phyloP scores from a whole-genome alignment of 306 rosid genomes.

The Psophocarpus tetragonolobus region DNA sequence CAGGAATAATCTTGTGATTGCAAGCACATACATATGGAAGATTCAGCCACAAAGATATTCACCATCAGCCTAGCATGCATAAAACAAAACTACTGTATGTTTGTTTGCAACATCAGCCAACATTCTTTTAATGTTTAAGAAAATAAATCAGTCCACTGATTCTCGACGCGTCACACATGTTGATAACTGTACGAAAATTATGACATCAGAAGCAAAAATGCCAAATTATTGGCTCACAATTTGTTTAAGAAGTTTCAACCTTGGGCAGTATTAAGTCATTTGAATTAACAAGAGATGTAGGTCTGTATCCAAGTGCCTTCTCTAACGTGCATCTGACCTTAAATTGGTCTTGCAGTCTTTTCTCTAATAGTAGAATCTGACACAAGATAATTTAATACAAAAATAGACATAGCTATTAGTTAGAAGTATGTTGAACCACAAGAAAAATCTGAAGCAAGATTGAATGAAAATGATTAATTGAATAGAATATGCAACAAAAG shows the following conservation, averaged over 20 bases:
- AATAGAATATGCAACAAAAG: conserved; percentile 13
- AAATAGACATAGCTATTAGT: conserved; percentile 21
- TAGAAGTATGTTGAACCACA: background rate
- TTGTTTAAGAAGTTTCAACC: conserved; percentile 50
- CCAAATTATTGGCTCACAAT: conserved; percentile 1
- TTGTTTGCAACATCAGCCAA: background rate
- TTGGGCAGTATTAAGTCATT: conserved; percentile 55
- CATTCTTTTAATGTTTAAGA: background rate
- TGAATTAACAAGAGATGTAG: conserved; percentile 48
- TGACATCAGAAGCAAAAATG: conserved; percentile 5
- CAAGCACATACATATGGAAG: background rate
- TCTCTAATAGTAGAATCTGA: conserved; percentile 82
- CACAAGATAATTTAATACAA: conserved; percentile 23
- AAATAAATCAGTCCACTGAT: background rate
- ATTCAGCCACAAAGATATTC: conserved; percentile 11
- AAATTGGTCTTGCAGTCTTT: conserved; percentile 74
- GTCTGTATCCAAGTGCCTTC: conserved; percentile 72
- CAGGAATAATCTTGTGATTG: background rate
- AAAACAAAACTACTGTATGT: background rate
- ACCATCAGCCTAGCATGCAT: background rate
- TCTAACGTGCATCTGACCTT: conserved; percentile 72
- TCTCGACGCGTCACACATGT: background rate
- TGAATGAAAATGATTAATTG: conserved; percentile 14
- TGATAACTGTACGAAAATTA: background rate
- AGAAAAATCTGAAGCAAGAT: conserved; percentile 6